Conservation (phyloP, 2,329 filamentous ascomycete genomes). For the Rasamsonia emersonii region DNA sequence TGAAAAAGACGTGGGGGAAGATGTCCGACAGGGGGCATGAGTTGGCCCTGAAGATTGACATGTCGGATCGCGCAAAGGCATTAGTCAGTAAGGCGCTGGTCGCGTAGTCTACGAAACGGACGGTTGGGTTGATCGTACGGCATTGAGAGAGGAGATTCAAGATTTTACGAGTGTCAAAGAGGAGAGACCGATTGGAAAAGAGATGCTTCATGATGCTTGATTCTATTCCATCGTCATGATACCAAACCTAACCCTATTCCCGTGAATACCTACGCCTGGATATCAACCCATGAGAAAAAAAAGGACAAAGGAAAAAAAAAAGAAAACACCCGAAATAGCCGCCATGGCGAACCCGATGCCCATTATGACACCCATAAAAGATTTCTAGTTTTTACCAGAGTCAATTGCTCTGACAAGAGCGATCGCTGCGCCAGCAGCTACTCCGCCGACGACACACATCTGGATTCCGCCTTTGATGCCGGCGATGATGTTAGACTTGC, state of each 20-base stretch:
- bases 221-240: no score
- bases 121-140: background rate
- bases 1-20: conserved; percentile 68
- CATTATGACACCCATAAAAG: conserved; percentile 5
- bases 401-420: conserved; percentile 53
- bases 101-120: conserved; percentile 22
- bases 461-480: conserved; percentile 54
- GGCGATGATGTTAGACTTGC: conserved; percentile 40
- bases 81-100: conserved; percentile 57
- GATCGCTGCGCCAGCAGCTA: conserved; percentile 60
- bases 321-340: background rate
- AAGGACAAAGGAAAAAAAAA: conserved; percentile 1
- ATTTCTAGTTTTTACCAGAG: conserved; percentile 11
- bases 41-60: conserved; percentile 57
- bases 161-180: background rate
- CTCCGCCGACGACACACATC: conserved; percentile 55
- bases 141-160: background rate
- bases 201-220: no score
- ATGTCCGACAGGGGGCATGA: conserved; percentile 57
- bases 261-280: no score
- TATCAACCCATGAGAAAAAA: background rate
- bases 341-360: background rate
- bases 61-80: conserved; percentile 53
- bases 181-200: no score
- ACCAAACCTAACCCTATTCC: no score